A percentile compares a stretch with the other conserved stretches of the same genome.
These are phyloP conservation scores for Zygotorulaspora sp. DNA, from an alignment of 805 yeast species.

Conservation along the genomic window DNA sequence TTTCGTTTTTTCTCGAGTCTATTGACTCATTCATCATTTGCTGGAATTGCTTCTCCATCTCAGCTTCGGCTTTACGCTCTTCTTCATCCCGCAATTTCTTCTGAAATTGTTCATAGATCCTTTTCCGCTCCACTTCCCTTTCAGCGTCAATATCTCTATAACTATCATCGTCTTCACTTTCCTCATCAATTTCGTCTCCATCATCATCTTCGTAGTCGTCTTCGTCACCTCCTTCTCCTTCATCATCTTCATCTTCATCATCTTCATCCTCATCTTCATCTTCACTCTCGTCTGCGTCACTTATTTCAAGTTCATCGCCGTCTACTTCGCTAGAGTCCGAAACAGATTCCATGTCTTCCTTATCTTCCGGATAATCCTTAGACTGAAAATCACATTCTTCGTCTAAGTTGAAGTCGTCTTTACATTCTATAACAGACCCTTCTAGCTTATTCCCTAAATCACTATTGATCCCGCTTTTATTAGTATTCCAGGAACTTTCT, in stretches of 20 bases:
- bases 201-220: slow-evolving; percentile 15
- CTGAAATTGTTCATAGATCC: slow-evolving; percentile 39
- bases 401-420: slow-evolving; percentile 24
- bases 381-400: slow-evolving; percentile 12
- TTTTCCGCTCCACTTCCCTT: slow-evolving; percentile 32
- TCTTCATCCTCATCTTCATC: slow-evolving; percentile 25
- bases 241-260: slow-evolving; percentile 27
- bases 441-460: slow-evolving; percentile 10
- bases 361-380: slow-evolving; percentile 31
- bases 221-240: slow-evolving; percentile 21
- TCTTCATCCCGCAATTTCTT: slow-evolving; percentile 38
- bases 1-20: slow-evolving; percentile 37
- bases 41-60: slow-evolving; percentile 54
- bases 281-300: slow-evolving; percentile 20
- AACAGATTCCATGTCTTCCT: slow-evolving; percentile 29
- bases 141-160: slow-evolving; percentile 28
- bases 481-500: not conserved
- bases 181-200: slow-evolving; percentile 27
- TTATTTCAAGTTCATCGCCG: slow-evolving; percentile 30
- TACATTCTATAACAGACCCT: slow-evolving; percentile 24
- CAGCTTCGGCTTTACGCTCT: slow-evolving; percentile 45
- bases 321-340: slow-evolving; percentile 20
- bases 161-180: slow-evolving; percentile 25
- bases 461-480: slow-evolving; percentile 4
- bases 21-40: slow-evolving; percentile 49